Evolutionary conservation across 208 protist genomes (phyloP).

Genomic region (Angomonas desouzai): DNA sequence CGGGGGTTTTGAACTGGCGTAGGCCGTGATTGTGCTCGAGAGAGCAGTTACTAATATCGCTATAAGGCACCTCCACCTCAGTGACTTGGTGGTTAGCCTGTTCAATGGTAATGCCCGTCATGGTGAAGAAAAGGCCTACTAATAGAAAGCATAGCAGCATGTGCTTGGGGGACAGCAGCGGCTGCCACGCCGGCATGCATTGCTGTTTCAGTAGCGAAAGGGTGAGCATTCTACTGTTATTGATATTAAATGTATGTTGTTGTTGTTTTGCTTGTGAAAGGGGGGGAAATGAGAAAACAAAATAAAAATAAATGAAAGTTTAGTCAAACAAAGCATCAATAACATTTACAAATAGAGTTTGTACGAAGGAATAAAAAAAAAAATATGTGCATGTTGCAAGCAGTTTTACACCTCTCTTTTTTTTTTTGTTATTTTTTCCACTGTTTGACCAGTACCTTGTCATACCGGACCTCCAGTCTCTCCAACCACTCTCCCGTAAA

Average conservation of each 20-base stretch:
- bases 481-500: slow-evolving; percentile 76
- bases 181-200: slow-evolving; percentile 95
- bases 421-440: slow-evolving; percentile 17
- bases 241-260: slow-evolving; percentile 4
- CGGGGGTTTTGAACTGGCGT: neutral
- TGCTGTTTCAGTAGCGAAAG: slow-evolving; percentile 87
- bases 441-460: slow-evolving; percentile 24
- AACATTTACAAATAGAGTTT: neutral
- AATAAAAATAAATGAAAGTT: slow-evolving; percentile 15
- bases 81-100: slow-evolving; percentile 56
- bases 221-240: slow-evolving; percentile 3
- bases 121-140: slow-evolving; percentile 90
- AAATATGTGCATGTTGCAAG: slow-evolving; percentile 4
- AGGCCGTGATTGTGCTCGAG: slow-evolving; percentile 6
- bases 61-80: slow-evolving; percentile 75
- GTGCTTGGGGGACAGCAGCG: slow-evolving; percentile 90
- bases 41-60: slow-evolving; percentile 53
- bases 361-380: neutral
- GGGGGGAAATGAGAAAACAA: slow-evolving; percentile 4
- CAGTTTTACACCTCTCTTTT: no score
- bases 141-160: slow-evolving; percentile 90
- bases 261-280: neutral
- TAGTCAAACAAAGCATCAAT: neutral
- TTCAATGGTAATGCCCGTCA: slow-evolving; percentile 87
- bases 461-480: slow-evolving; percentile 44